A percentile compares a stretch with the other conserved stretches of the same genome.
These are phyloP conservation scores for Pilasporangium apinafurcum DNA, from an alignment of 352 stramenopile species.

Conservation along the genomic window DNA sequence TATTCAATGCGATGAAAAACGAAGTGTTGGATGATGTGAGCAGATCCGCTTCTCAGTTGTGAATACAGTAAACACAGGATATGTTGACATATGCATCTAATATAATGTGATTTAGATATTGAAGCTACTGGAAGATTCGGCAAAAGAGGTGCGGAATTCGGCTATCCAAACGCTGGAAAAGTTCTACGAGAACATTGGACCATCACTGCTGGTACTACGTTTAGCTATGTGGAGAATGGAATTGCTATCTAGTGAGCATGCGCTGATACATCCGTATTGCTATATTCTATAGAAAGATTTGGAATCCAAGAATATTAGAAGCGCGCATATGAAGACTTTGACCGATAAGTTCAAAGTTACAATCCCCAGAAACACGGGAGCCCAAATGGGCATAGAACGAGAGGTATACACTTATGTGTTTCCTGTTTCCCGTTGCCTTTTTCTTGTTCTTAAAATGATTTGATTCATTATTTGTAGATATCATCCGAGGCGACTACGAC, in stretches of 20 bases:
- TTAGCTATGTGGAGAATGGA: not conserved
- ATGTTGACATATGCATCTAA: not conserved
- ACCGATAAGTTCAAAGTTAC: slow-evolving; percentile 45
- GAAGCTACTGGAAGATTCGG: slow-evolving; percentile 67
- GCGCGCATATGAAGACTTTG: slow-evolving; percentile 71
- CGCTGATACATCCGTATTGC: not conserved
- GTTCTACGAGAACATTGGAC: slow-evolving; percentile 64
- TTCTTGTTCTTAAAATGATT: no score
- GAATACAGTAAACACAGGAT: not conserved
- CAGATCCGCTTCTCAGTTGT: not conserved
- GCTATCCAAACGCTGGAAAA: slow-evolving; percentile 60
- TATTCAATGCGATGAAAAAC: slow-evolving; percentile 42
- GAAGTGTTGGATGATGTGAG: slow-evolving; percentile 54
- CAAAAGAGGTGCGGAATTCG: slow-evolving; percentile 79
- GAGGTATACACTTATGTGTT: no score
- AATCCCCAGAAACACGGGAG: no score
- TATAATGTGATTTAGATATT: slow-evolving; percentile 28
- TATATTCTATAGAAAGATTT: slow-evolving; percentile 40
- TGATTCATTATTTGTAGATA: no score
- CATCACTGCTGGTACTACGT: slow-evolving; percentile 52
- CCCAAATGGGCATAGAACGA: not conserved
- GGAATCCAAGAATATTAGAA: slow-evolving; percentile 68
- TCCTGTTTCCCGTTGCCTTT: no score
- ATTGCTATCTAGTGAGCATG: not conserved
- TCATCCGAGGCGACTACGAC: not conserved